Evolutionary conservation across 352 stramenopile genomes (phyloP), one percentile per base, ranked within the genome.

Genomic region (Phytophthora aleatoria): DNA sequence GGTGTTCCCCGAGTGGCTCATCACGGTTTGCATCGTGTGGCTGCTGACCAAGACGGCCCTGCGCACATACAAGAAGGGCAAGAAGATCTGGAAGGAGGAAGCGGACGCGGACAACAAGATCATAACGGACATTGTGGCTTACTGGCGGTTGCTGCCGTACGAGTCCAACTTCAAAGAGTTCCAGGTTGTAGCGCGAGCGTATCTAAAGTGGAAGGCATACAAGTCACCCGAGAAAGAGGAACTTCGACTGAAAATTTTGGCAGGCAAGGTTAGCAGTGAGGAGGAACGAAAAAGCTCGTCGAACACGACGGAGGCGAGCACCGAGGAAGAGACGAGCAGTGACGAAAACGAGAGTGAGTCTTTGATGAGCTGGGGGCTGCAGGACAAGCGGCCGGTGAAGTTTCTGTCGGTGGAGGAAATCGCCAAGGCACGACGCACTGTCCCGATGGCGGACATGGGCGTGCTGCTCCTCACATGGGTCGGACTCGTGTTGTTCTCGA

Each of bases 401-500:
- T 67, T 67, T 11, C 51, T 78, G 0, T 78, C 73, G 10, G 65
- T 90, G 3, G 70, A 86, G 31, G 71, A 91, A 47, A 83, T 93
- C 50, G 70, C 76, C 36, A 76, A 73, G 35, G 73, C 79, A 43
- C 78, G 81, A 16, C 73, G 75, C 26, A 69, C 68, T 15, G 74
- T 94, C 7, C 85, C 85, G 2, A 76, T 80, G 51, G 74, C 59
- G 26, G 86, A 95, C 50, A 63, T 95, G 41, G 54, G 59, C 1
- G 81, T 95, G 33, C 67, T 95, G 30, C 81, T 90, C 54, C 57
- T 95, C 51, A 92, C 85, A 13, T 95, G 86, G 86, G 71, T 92
- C 36, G 83, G 72, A 4, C 79, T 95, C 12, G 75, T 95, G 9
- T 50, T 92, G 15, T 91, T 92, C 52, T 93, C 86, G 4, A 80